phyloP scores from a whole-genome alignment of 1,284 basidiomycete genomes.

The Boletus holoroseus region DNA sequence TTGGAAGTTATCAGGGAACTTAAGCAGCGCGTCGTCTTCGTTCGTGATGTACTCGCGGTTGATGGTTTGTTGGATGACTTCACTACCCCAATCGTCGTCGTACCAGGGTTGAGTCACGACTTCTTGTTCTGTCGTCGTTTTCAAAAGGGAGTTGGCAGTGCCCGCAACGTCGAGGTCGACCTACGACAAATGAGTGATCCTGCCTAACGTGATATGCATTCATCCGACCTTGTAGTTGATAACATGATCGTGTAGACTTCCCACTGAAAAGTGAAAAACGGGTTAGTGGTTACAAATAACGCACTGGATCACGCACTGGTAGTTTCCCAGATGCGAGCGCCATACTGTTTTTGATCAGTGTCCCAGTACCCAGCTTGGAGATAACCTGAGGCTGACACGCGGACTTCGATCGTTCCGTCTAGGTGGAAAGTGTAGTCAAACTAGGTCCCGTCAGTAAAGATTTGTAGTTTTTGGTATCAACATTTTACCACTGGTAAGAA shows the following conservation, averaged over 20 bases:
- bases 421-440: conserved; percentile 65
- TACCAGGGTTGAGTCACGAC: conserved; percentile 49
- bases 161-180: conserved; percentile 60
- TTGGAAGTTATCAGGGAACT: conserved; percentile 51
- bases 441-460: conserved; percentile 26
- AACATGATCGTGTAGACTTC: conserved; percentile 65
- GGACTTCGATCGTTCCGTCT: conserved; percentile 62
- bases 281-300: not conserved
- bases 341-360: conserved; percentile 46
- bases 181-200: conserved; percentile 15
- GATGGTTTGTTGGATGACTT: conserved; percentile 51
- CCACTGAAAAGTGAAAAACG: conserved; percentile 39
- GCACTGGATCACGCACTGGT: conserved; percentile 38
- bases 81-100: conserved; percentile 56
- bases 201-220: not conserved
- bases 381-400: conserved; percentile 62
- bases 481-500: conserved; percentile 35
- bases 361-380: conserved; percentile 60
- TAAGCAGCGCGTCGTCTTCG: conserved; percentile 53
- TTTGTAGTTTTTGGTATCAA: not conserved
- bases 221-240: conserved; percentile 52
- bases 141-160: conserved; percentile 51
- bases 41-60: conserved; percentile 44
- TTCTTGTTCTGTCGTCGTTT: conserved; percentile 47
- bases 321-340: conserved; percentile 50